Evolutionary conservation across 1,139 yeast species (phyloP).

Genomic region (Scheffersomyces lignicola): DNA sequence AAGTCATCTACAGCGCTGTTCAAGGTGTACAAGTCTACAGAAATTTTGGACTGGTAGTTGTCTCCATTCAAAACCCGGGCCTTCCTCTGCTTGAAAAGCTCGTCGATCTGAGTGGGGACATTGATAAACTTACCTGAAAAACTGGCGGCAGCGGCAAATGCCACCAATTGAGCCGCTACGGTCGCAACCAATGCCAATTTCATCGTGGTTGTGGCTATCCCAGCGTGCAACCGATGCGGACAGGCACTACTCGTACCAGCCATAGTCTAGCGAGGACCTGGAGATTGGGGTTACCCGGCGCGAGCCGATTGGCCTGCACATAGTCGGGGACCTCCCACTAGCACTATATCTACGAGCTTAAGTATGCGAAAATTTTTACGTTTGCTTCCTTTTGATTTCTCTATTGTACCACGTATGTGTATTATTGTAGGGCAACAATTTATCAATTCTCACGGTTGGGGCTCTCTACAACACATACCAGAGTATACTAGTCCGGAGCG

Average conservation of each 20-base stretch:
- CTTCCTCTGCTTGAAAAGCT: constrained; percentile 18
- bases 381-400: constrained; percentile 17
- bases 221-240: too few species aligned
- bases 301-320: too few species aligned
- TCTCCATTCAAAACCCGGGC: constrained; percentile 33
- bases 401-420: constrained; percentile 52
- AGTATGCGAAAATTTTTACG: not conserved
- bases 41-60: constrained; percentile 37
- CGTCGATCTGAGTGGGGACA: constrained; percentile 25
- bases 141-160: constrained; percentile 9
- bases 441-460: constrained; percentile 35
- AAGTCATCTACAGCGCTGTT: constrained; percentile 10
- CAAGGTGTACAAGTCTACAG: constrained; percentile 23
- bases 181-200: not conserved
- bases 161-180: not conserved
- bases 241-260: too few species aligned
- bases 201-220: too few species aligned
- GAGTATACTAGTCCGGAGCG: constrained; percentile 35
- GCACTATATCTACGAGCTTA: not conserved
- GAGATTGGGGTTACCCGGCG: too few species aligned
- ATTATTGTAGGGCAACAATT: constrained; percentile 54
- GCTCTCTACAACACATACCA: constrained; percentile 58
- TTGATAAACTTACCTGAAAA: constrained; percentile 21
- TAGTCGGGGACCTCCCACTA: not conserved
- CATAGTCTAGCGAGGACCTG: too few species aligned